These are phyloP conservation scores for Durio zibethinus DNA, from an alignment of 345 rosid genomes.

Conservation along the genomic window DNA sequence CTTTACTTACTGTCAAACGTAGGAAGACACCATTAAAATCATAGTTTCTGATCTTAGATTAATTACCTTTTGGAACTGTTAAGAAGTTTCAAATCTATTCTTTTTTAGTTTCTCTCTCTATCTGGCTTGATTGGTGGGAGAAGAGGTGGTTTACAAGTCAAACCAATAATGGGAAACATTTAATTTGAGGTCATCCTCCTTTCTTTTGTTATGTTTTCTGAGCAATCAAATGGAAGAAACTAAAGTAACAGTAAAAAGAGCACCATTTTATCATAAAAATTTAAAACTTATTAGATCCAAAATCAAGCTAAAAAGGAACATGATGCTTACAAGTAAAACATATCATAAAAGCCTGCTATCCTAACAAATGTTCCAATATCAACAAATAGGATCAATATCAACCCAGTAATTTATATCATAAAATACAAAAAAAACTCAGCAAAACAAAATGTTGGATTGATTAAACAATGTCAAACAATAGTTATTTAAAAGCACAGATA, in stretches of 20 bases:
- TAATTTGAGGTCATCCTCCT: neutral
- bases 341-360: neutral
- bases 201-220: neutral
- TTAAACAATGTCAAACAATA: conserved; percentile 4
- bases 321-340: neutral
- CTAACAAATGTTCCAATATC: neutral
- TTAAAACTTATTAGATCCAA: neutral
- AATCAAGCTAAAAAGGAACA: neutral
- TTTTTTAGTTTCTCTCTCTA: neutral
- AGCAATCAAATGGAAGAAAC: conserved; percentile 5
- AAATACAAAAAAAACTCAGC: neutral
- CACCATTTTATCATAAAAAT: neutral
- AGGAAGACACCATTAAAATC: neutral
- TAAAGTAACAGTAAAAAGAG: too few relatives aligned
- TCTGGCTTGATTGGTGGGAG: neutral
- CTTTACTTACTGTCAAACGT: neutral
- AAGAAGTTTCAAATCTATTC: neutral
- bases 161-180: neutral
- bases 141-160: neutral
- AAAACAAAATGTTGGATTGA: neutral
- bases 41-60: neutral
- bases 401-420: neutral
- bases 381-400: neutral
- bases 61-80: neutral
- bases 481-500: neutral